Conservation (phyloP, 352 stramenopile genomes). For the Blastocystis sp. region DNA sequence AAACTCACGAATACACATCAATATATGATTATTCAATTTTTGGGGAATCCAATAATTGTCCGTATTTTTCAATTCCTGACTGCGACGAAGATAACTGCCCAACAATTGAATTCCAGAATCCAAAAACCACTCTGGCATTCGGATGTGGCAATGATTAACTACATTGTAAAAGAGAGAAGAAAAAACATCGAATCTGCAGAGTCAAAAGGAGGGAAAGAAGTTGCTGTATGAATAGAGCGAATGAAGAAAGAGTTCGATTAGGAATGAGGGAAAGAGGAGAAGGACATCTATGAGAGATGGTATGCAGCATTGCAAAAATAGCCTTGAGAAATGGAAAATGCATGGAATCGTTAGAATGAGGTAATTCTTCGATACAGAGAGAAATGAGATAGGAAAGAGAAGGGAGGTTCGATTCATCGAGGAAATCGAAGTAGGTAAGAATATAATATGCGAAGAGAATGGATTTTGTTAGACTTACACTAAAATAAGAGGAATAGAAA, state of each 20-base stretch:
- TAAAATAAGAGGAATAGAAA: background rate
- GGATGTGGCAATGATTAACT: background rate
- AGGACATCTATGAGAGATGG: background rate
- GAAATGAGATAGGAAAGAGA: background rate
- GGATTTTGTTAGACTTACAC: background rate
- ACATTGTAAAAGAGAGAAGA: background rate
- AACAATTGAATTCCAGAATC: no score
- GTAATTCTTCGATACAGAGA: background rate
- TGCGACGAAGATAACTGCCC: no score
- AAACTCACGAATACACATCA: background rate
- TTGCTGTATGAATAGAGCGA: background rate
- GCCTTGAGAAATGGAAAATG: background rate
- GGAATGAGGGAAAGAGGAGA: background rate
- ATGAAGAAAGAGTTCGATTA: background rate
- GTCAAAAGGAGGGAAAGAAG: background rate
- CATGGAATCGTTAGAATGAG: background rate
- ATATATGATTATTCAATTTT: background rate
- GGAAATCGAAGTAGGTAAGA: slow-evolving; percentile 5
- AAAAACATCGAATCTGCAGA: background rate
- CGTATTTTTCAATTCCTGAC: no score
- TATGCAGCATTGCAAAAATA: background rate
- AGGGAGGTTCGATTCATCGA: background rate
- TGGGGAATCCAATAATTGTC: background rate
- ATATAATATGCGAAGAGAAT: background rate
- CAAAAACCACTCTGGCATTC: no score